phyloP scores from a whole-genome alignment of 108 stramenopile species.

The Aureococcus anophagefferens region DNA sequence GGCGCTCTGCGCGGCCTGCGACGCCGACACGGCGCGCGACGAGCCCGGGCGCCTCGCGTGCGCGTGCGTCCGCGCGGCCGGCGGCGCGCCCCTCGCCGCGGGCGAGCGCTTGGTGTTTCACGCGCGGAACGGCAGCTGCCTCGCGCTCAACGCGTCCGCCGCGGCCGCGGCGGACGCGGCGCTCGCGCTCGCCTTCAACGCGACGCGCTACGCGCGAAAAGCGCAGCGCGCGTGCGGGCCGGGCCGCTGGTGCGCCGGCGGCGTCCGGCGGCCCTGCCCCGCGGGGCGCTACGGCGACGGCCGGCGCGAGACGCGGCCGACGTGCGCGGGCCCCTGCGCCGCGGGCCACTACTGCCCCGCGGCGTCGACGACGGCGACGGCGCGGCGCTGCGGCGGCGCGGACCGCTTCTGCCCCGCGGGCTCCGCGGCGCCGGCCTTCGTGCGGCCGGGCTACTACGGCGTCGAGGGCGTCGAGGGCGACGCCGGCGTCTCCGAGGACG shows the following conservation, averaged over 20 bases:
- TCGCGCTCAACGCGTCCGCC: not conserved
- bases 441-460: not conserved
- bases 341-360: constrained; percentile 46
- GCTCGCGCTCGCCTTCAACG: not conserved
- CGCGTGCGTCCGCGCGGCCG: not conserved
- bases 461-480: too few relatives aligned
- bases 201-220: not conserved
- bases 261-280: not conserved
- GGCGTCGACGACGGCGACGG: constrained; percentile 24
- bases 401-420: constrained; percentile 49
- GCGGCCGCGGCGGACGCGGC: not conserved
- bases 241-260: not conserved
- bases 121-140: not conserved
- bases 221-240: not conserved
- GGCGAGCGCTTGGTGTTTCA: not conserved
- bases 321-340: constrained; percentile 18
- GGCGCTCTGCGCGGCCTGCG: not conserved
- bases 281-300: not conserved
- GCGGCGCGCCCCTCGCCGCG: not conserved
- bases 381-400: constrained; percentile 18
- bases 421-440: constrained; percentile 17
- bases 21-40: not conserved
- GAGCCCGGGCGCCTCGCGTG: not conserved
- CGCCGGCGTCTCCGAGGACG: not conserved
- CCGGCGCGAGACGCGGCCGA: not conserved